Base-by-base conservation (phyloP, 495 filamentous ascomycete genomes). In the Bacidia gigantensis region DNA sequence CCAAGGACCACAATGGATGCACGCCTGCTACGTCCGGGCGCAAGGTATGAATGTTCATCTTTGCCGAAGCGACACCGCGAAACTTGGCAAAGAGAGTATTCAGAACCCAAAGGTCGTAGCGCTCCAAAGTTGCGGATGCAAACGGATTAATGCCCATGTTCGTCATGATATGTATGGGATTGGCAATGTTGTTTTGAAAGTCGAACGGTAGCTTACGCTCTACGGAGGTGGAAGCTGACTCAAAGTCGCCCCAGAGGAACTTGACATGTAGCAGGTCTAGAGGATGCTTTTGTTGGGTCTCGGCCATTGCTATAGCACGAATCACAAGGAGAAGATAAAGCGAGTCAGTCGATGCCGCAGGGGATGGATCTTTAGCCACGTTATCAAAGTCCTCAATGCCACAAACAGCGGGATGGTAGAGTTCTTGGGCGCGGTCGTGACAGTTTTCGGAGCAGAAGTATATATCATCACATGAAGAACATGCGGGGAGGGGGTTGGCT, bases 81-180 rank as follows among this genome's bases (percentile, higher is more conserved):
- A 96, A 95, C 64, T 98, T 98, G 48, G 84, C 79, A 65, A 88
- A 92, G 3, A 95, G 74, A 0, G 89, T 95, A 64, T 96, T 94
- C 60, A 93, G 74, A 7, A 96, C 77, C 92, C 92, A 98, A n/a
- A 83, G 71, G 54, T 95, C 89, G 64, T 87, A 84, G 14, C 70
- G 61, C 2, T 25, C 38, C 3, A 57, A 18, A 0, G 64, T 65
- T 25, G 83, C 70, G 1, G 74, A 69, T 17, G 72, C 70, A 69
- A 87, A 97, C 43, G 88, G 85, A 60, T 95, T 82, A 11, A 94
- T 72, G 50, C 86, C 85, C 84, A 97, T 90, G 64, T 89, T 89
- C 60, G 89, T 83, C 11, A 97, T 75, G 14, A 96, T 71, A 54
- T 95, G 86, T 22, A 89, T 77, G 0, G 90, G 90, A 18, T 77